Base-by-base conservation (phyloP, 2,329 filamentous ascomycete species). In the Capronia epimyces region DNA sequence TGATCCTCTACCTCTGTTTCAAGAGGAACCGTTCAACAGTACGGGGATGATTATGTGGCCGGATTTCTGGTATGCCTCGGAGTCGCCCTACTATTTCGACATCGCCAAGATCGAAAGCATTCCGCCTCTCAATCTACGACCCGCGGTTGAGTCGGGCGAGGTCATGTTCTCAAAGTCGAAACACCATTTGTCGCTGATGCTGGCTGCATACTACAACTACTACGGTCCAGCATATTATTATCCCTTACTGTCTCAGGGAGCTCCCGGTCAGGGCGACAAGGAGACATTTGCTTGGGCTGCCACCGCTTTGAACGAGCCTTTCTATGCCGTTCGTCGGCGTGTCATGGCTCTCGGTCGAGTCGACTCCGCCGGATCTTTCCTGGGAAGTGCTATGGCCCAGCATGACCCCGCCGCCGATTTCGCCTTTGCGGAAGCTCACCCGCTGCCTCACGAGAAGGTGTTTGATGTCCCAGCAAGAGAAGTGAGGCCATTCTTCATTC, bases 11-110 rank as follows among this genome's bases (percentile, higher is more conserved):
- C 53, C 63, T 3, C 63, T 82, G 12, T 76, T 82, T 56, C 64
- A 71, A n/a, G 66, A 69, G 1, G 72, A 77, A 31, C 76, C 77
- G 0, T 82, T 76, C 63, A 68, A 58, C 4, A 73, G 73, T 1
- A 71, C 69, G 1, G 79, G 79, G 12, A 65, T 81, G 46, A 69
- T 82, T 13, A 72, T 74, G 13, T 82, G 77, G 77, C 78, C 79
- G 13, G 79, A 82, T 60, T 78, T 74, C 52, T 75, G 71, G 69
- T 67, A 65, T 20, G 68, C 71, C 8, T 69, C 71, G 3, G 69
- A 66, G 34, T 71, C 71, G 13, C 70, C 70, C 6, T 61, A 67
- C n/a, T 73, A 69, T 55, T 73, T 69, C 56, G 61, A 66, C 29
- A 69, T 74, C 25, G 69, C 69, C 3, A 46, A 48, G 16, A 66